Percentiles rank a stretch among this genome's conserved stretches.
phyloP scores from a whole-genome alignment of 768 basidiomycete species.

The Crepidotus variabilis region DNA sequence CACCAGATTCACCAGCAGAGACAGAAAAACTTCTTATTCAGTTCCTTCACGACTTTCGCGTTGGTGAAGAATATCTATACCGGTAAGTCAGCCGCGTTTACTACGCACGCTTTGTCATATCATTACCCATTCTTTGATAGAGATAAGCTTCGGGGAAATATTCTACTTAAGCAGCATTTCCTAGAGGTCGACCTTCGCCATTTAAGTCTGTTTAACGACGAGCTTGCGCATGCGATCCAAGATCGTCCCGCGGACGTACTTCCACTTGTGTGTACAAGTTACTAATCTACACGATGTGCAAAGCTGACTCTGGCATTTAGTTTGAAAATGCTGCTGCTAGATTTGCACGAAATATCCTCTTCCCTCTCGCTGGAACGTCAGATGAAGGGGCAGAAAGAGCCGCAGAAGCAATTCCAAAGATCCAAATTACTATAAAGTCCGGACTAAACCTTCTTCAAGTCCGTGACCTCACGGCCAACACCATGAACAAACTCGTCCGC shows the following conservation, averaged over 20 bases:
- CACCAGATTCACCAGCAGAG: slow-evolving; percentile 74
- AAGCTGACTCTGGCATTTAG: slow-evolving; percentile 33
- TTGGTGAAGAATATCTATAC: slow-evolving; percentile 90
- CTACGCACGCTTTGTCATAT: neutral
- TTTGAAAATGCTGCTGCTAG: slow-evolving; percentile 90
- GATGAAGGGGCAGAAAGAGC: slow-evolving; percentile 38
- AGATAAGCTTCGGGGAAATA: slow-evolving; percentile 85
- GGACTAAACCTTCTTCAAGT: slow-evolving; percentile 92
- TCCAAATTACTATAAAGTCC: slow-evolving; percentile 88
- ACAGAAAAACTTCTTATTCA: slow-evolving; percentile 78
- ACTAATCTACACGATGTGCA: neutral
- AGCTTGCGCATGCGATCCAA: slow-evolving; percentile 88
- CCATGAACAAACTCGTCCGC: slow-evolving; percentile 93
- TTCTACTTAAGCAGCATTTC: slow-evolving; percentile 82
- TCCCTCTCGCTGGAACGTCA: slow-evolving; percentile 63
- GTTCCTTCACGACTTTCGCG: slow-evolving; percentile 84
- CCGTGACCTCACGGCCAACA: slow-evolving; percentile 89
- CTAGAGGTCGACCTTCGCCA: slow-evolving; percentile 85
- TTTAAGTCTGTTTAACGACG: slow-evolving; percentile 84
- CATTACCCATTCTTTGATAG: slow-evolving; percentile 30
- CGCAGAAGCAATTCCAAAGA: slow-evolving; percentile 47
- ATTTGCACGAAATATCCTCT: slow-evolving; percentile 79
- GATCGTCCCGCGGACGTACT: slow-evolving; percentile 86
- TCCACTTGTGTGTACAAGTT: slow-evolving; percentile 61
- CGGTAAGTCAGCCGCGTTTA: slow-evolving; percentile 43